Conservation (phyloP, 208 protist genomes). For the Leishmania lainsoni region DNA sequence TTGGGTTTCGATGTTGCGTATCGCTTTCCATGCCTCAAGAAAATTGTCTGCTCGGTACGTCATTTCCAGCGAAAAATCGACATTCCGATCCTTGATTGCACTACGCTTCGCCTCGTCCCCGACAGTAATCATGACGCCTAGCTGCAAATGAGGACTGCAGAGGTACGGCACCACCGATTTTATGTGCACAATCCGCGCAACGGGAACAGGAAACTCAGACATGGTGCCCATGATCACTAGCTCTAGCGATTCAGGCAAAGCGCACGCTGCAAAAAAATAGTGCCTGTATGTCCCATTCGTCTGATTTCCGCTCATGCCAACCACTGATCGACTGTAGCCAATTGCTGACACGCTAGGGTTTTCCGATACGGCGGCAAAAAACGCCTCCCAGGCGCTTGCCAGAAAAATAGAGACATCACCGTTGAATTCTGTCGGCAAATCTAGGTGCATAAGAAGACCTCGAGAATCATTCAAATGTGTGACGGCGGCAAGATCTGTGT, state of each 20-base stretch:
- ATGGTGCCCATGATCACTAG: constrained; percentile 14
- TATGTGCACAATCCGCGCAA: constrained; percentile 43
- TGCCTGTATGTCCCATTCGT: constrained; percentile 54
- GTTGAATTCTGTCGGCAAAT: constrained; percentile 52
- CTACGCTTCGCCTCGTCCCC: constrained; percentile 56
- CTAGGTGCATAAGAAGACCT: constrained; percentile 61
- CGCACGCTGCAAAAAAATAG: constrained; percentile 73
- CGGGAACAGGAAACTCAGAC: constrained; percentile 13
- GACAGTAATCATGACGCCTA: constrained; percentile 70
- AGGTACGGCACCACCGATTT: constrained; percentile 66
- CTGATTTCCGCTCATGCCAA: constrained; percentile 23
- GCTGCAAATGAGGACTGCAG: constrained; percentile 49
- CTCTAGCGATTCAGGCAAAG: constrained; percentile 18
- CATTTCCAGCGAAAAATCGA: constrained; percentile 44
- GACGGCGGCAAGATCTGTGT: constrained; percentile 39
- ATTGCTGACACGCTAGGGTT: constrained; percentile 47
- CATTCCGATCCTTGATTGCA: constrained; percentile 30
- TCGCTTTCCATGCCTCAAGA: constrained; percentile 34
- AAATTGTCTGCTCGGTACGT: constrained; percentile 47
- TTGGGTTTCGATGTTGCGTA: constrained; percentile 37
- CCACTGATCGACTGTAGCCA: constrained; percentile 58
- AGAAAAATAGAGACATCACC: constrained; percentile 47
- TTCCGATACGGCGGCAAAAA: constrained; percentile 49
- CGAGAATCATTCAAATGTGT: constrained; percentile 51
- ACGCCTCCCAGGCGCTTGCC: constrained; percentile 55